These are phyloP conservation scores for Penicillium frequentans DNA, from an alignment of 2,329 filamentous ascomycete species.

Conservation along the genomic window DNA sequence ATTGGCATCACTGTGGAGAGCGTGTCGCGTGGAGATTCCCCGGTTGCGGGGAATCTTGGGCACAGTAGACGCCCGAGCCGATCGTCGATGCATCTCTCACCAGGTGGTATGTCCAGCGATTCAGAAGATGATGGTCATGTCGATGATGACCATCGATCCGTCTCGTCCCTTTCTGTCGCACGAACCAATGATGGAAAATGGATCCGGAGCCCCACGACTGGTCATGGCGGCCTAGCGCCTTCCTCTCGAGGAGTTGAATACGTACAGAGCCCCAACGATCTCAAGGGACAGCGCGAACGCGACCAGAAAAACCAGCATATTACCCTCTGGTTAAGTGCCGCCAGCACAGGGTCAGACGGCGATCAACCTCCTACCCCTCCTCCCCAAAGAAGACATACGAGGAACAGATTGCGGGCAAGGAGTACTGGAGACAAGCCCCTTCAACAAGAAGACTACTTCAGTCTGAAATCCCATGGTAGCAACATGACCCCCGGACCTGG, in stretches of 20 bases:
- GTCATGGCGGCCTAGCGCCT: conserved; percentile 50
- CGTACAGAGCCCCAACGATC: conserved; percentile 52
- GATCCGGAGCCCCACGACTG: conserved; percentile 38
- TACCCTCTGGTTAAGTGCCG: conserved; percentile 54
- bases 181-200: conserved; percentile 50
- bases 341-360: conserved; percentile 42
- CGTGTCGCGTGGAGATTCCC: conserved; percentile 46
- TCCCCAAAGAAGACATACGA: conserved; percentile 20
- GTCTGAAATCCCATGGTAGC: conserved; percentile 31
- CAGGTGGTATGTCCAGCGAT: conserved; percentile 27
- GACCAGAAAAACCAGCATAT: conserved; percentile 56
- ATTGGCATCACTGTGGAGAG: conserved; percentile 44
- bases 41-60: conserved; percentile 26
- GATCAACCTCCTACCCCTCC: conserved; percentile 25
- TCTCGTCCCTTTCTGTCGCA: conserved; percentile 20
- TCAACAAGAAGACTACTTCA: conserved; percentile 36
- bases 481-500: conserved; percentile 53
- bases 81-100: conserved; percentile 39
- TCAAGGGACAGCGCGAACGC: conserved; percentile 47
- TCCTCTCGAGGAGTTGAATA: conserved; percentile 44
- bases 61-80: conserved; percentile 30
- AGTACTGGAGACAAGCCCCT: conserved; percentile 38
- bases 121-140: conserved; percentile 28
- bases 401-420: conserved; percentile 48
- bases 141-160: conserved; percentile 18